These are phyloP conservation scores for Jacaranda copaia DNA, from an alignment of 257 asterid species.

Conservation along the genomic window DNA sequence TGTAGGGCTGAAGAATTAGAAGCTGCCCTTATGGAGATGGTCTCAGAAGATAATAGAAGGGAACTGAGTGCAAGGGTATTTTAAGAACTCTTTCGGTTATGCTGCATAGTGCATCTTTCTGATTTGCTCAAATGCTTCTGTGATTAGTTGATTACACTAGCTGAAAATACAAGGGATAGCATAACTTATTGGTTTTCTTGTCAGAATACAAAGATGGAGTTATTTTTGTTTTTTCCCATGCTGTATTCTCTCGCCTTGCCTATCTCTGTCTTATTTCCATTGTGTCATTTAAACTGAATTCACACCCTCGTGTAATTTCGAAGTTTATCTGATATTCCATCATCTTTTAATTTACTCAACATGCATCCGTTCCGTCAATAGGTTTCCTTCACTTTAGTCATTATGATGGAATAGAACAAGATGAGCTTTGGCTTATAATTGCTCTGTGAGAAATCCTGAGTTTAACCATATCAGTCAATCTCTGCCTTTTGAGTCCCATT, in stretches of 20 bases:
- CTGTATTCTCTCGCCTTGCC: neutral
- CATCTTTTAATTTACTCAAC: slow-evolving; percentile 9
- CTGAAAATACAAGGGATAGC: slow-evolving; percentile 21
- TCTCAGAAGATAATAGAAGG: slow-evolving; percentile 81
- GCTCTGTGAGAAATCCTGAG: neutral
- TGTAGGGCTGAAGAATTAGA: slow-evolving; percentile 91
- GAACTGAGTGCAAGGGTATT: slow-evolving; percentile 85
- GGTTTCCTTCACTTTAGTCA: neutral
- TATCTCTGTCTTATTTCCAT: neutral
- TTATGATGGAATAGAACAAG: neutral
- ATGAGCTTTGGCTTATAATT: neutral
- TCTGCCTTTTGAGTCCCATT: neutral
- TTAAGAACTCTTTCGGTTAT: slow-evolving; percentile 21
- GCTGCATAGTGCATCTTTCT: slow-evolving; percentile 28
- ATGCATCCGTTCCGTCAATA: neutral
- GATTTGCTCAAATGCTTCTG: neutral
- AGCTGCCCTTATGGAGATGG: slow-evolving; percentile 91
- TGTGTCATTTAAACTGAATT: slow-evolving; percentile 6
- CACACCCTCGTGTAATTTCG: neutral
- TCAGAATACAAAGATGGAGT: slow-evolving; percentile 4
- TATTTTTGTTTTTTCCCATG: neutral
- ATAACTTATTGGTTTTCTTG: neutral
- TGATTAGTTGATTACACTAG: neutral
- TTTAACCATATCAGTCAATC: neutral
- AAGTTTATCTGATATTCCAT: neutral